A percentile compares a stretch with the other conserved stretches of the same genome.
phyloP scores from a whole-genome alignment of 2,329 filamentous ascomycete genomes.

The Cladosporium sp. region DNA sequence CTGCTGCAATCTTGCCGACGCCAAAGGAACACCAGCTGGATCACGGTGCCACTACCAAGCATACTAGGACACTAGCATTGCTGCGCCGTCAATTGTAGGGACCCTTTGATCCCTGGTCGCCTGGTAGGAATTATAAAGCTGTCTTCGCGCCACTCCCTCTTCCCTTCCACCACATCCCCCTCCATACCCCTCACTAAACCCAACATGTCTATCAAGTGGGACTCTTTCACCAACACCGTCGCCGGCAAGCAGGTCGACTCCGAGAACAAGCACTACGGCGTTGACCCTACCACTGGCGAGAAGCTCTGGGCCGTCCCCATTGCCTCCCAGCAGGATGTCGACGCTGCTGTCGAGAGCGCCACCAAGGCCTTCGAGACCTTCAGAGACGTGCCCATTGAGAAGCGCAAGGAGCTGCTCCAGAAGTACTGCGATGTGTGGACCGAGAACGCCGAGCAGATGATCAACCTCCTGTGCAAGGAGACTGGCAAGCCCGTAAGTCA shows the following conservation, averaged over 20 bases:
- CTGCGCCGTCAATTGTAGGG: not conserved
- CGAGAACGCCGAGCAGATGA: conserved; percentile 38
- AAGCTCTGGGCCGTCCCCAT: conserved; percentile 41
- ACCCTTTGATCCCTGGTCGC: not conserved
- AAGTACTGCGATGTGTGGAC: conserved; percentile 37
- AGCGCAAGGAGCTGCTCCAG: conserved; percentile 39
- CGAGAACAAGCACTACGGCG: conserved; percentile 36
- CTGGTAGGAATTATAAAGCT: conserved; percentile 3
- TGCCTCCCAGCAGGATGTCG: conserved; percentile 40
- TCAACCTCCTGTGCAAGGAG: conserved; percentile 38
- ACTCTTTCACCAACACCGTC: conserved; percentile 42
- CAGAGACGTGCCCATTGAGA: conserved; percentile 35
- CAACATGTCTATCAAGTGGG: conserved; percentile 45
- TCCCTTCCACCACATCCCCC: not conserved
- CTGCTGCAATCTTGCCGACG: not conserved
- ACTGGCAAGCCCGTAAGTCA: conserved; percentile 41
- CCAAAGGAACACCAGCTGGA: not conserved
- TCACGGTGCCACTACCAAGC: not conserved
- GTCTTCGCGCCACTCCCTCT: not conserved
- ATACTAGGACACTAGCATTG: not conserved
- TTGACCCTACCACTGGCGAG: conserved; percentile 39
- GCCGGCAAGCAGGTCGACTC: conserved; percentile 37
- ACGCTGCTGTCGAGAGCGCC: conserved; percentile 40
- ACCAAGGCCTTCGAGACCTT: conserved; percentile 41
- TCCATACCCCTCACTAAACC: not conserved